Percentiles rank a stretch among this genome's conserved stretches.
Evolutionary conservation across 208 protist species (phyloP).

Genomic region (Trypanosoma lewisi): DNA sequence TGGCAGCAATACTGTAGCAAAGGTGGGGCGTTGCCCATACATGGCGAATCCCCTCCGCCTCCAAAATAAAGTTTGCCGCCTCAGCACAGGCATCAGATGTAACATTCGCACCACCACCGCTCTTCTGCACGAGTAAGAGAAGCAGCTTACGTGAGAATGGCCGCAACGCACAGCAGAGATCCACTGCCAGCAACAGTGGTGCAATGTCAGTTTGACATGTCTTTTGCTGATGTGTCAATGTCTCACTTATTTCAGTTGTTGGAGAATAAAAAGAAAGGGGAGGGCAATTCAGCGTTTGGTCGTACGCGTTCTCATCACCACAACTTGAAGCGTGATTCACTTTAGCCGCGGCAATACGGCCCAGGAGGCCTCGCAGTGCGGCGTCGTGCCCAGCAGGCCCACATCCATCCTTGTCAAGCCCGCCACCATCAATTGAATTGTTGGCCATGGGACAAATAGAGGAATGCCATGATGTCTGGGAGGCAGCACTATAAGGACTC

Average conservation of each 20-base stretch:
- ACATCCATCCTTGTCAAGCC: background rate
- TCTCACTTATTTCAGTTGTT: background rate
- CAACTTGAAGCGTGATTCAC: background rate
- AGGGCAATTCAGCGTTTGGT: background rate
- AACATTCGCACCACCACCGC: slow-evolving; percentile 14
- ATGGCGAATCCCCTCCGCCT: slow-evolving; percentile 32
- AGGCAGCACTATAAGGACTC: background rate
- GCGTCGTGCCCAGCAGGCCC: background rate
- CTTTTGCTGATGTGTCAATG: background rate
- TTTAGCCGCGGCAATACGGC: slow-evolving; percentile 6
- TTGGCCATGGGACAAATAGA: slow-evolving; percentile 7
- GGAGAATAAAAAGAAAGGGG: background rate
- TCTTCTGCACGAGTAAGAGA: slow-evolving; percentile 35
- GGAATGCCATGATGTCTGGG: background rate
- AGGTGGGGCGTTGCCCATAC: slow-evolving; percentile 28
- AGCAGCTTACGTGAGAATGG: slow-evolving; percentile 56
- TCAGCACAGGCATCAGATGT: slow-evolving; percentile 40
- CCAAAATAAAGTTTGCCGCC: slow-evolving; percentile 62
- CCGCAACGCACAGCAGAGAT: slow-evolving; percentile 45
- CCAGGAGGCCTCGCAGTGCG: background rate
- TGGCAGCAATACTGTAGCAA: slow-evolving; percentile 17
- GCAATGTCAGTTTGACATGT: background rate
- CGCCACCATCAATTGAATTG: background rate
- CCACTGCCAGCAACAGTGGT: slow-evolving; percentile 22
- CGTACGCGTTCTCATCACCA: background rate